Base-by-base conservation (phyloP, 225 moss, liverwort and hornwort genomes). In the Anthoceros angustus region DNA sequence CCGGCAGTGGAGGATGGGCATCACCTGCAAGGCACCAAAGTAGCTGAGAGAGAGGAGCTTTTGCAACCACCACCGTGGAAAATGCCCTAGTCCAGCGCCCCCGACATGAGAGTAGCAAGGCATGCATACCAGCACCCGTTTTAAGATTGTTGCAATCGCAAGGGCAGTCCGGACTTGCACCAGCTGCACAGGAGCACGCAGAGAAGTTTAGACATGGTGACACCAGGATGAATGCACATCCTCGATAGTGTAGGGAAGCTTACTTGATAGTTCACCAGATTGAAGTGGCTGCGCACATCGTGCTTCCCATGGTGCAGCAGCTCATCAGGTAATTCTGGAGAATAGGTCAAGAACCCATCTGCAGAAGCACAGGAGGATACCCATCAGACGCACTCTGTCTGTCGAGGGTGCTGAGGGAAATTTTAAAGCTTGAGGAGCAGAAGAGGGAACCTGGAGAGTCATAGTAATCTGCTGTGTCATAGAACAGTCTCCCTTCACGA, bases 181-280 rank as follows among this genome's bases (percentile, higher is more conserved):
- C 12, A 95, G 85, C 93, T 94, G 93, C 75, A 74, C 69, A n/a
- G 38, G 11, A 20, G 3, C 73, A 18, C 39, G 61, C 63, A 66
- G 60, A 68, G 41, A 3, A 16, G 48, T 40, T 42, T 42, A 32
- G 32, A 4, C 32, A 32, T 32, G 32, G 32, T 42, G 2, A 64
- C 23, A 14, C 64, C 32, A 64, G 38, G 15, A 3, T 18, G n/a
- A 20, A 63, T 63, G 63, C 32, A 32, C 32, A 32, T 32, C 32
- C 32, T 32, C 1, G 32, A 32, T 4, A 32, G 32, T 32, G 32
- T 32, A 4, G 32, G 32, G 32, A 32, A 32, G 32, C 49, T 43
- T 83, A 92, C 92, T 79, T 94, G 93, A 83, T 86, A 74, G 75
- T 94, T 94, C 66, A 94, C 85, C 69, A 94, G 74, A 79, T 78